Evolutionary conservation across 2,329 filamentous ascomycete genomes (phyloP), one percentile per base, ranked within the genome.

Genomic region (Alternaria atra): DNA sequence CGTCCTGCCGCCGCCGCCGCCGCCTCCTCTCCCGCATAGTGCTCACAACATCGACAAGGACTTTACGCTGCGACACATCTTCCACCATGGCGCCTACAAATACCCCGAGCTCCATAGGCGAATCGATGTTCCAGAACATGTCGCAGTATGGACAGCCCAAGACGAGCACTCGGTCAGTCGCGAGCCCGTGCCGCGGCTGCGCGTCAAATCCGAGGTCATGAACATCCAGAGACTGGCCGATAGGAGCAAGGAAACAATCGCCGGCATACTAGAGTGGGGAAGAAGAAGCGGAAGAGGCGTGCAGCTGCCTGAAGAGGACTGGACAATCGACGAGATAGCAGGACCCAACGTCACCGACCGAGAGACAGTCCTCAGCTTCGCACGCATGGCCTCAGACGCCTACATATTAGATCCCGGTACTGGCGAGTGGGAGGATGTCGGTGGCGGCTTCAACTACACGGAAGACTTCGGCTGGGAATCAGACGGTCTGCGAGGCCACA

Each of bases 391-490:
- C 1, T 88, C 93, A 50, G 89, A 98, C 74, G 93, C 95, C 34
- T 99, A 99, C 75, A 91, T 96, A 12, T 83, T 91, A 58, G 86
- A 87, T 52, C 89, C 91, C 4, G 84, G 85, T 10, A 85, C 89
- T 50, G 87, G 89, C 3, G 90, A 97, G 65, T 98, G 95, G 94
- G 84, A 92, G 65, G 91, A 80, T 39, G 78, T 79, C 2, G 88
- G 90, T 43, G 85, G 85, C 9, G 88, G 87, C 2, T 97, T 93
- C 82, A 97, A 98, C 77, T 89, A 92, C 63, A 94, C 91, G 6
- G 89, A 87, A 55, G 92, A 94, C 74, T 98, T 98, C 81, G 95
- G 95, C 44, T 98, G 95, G 95, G 88, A 96, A 76, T 83, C 83
- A 35, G 94, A 98, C 76, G 94, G 94, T 3, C 84, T 98, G 27